Conservation (phyloP, 345 rosid genomes). For the Eucalyptus polybractea region DNA sequence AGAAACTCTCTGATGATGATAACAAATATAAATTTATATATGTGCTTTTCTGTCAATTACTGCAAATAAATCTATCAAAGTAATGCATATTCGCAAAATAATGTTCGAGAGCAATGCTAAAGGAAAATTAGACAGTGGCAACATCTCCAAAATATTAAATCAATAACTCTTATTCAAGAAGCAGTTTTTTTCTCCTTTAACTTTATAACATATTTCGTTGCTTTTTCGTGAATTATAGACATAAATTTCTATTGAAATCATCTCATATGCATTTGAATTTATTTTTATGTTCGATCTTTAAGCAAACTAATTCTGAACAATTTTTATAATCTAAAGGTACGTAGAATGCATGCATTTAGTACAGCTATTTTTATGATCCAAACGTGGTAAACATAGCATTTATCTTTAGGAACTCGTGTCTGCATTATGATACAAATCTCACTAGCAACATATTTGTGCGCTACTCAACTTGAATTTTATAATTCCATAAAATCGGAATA, state of each 20-base stretch:
- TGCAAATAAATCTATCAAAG: not conserved
- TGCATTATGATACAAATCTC: too few relatives aligned
- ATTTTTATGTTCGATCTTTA: not conserved
- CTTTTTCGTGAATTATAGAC: not conserved
- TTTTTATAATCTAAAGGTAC: too few relatives aligned
- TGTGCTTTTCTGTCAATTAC: not conserved
- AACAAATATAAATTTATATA: not conserved
- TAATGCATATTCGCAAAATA: not conserved
- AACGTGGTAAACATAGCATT: too few relatives aligned
- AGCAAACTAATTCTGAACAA: too few relatives aligned
- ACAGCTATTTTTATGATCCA: too few relatives aligned
- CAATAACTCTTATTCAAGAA: not conserved
- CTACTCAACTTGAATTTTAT: too few relatives aligned
- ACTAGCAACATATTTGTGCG: too few relatives aligned
- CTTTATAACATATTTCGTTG: not conserved
- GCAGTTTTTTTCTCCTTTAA: not conserved
- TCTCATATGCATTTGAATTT: not conserved
- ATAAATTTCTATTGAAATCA: too few relatives aligned
- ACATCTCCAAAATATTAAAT: not conserved
- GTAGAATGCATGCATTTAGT: too few relatives aligned
- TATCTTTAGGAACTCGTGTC: too few relatives aligned
- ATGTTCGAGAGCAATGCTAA: not conserved
- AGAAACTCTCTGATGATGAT: not conserved
- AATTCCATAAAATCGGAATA: too few relatives aligned
- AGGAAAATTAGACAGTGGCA: not conserved